Percentiles rank a stretch among this genome's conserved stretches.
Evolutionary conservation across 1,139 yeast species (phyloP).

Genomic region (Yamadazyma atmosphaerica): DNA sequence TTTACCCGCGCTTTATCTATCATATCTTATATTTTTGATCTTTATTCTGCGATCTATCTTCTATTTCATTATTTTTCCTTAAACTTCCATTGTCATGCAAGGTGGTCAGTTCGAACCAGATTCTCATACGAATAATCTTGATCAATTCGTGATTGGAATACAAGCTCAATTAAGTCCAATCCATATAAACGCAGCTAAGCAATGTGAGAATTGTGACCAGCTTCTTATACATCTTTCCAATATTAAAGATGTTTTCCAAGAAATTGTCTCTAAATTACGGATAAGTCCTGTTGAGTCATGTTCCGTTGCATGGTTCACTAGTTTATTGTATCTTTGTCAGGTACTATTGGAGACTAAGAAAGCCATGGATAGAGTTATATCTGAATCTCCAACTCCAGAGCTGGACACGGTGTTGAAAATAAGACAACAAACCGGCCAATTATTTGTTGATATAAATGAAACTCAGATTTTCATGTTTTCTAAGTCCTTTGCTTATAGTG

Average conservation of each 20-base stretch:
- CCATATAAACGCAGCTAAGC: background rate
- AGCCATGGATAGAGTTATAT: background rate
- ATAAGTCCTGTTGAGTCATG: conserved; percentile 15
- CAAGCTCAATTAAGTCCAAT: background rate
- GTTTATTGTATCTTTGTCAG: conserved; percentile 9
- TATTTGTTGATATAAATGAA: background rate
- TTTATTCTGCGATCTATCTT: too few species aligned
- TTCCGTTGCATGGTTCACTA: conserved; percentile 22
- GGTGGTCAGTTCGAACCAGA: background rate
- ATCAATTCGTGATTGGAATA: background rate
- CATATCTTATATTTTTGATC: too few species aligned
- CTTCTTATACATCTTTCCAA: background rate
- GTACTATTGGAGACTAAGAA: background rate
- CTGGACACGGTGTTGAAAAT: background rate
- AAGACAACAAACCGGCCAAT: background rate
- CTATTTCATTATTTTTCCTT: too few species aligned
- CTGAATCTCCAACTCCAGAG: background rate
- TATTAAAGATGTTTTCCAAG: conserved; percentile 21
- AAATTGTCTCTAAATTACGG: conserved; percentile 15
- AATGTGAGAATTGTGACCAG: background rate
- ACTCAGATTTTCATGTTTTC: background rate
- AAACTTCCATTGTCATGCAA: too few species aligned
- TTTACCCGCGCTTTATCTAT: too few species aligned
- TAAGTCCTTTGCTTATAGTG: background rate
- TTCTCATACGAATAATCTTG: background rate